Percentiles rank a stretch among this genome's conserved stretches.
phyloP scores from a whole-genome alignment of 2,329 filamentous ascomycete species.

The Delphinella strobiligena region DNA sequence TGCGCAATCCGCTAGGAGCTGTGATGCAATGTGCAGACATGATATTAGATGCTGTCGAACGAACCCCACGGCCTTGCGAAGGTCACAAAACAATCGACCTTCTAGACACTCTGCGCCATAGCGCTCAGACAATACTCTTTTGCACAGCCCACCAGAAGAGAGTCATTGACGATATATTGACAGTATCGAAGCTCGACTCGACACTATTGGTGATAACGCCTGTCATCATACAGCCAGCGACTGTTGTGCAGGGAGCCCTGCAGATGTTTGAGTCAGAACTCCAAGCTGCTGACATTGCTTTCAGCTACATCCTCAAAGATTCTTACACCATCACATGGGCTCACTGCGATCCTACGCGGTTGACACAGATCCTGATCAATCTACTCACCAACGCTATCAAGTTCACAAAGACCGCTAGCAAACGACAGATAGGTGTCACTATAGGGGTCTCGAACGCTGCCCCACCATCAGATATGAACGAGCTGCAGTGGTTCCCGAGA shows the following conservation, averaged over 20 bases:
- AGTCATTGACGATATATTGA: conserved; percentile 30
- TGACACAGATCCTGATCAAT: conserved; percentile 21
- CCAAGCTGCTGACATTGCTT: conserved; percentile 19
- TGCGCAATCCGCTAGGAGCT: conserved; percentile 1
- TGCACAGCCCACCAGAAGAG: conserved; percentile 1
- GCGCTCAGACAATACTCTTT: conserved; percentile 3
- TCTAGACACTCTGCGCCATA: background rate
- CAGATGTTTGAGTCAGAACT: conserved; percentile 27
- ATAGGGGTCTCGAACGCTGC: conserved; percentile 9
- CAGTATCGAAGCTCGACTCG: conserved; percentile 25
- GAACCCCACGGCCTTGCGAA: background rate
- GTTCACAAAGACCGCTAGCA: conserved; percentile 10
- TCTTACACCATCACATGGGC: conserved; percentile 17
- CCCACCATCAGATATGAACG: conserved; percentile 11
- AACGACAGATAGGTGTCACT: conserved; percentile 4
- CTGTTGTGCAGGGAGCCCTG: conserved; percentile 22
- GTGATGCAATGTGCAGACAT: conserved; percentile 4
- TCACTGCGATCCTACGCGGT: conserved; percentile 18
- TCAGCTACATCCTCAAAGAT: conserved; percentile 16
- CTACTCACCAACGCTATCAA: conserved; percentile 17
- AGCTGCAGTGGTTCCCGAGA: conserved; percentile 12
- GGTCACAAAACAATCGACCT: background rate
- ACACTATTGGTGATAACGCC: conserved; percentile 26
- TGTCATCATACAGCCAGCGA: conserved; percentile 22
- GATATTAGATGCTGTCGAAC: background rate